Base-by-base conservation (phyloP, 2,329 filamentous ascomycete species). In the Microdochium paspali region DNA sequence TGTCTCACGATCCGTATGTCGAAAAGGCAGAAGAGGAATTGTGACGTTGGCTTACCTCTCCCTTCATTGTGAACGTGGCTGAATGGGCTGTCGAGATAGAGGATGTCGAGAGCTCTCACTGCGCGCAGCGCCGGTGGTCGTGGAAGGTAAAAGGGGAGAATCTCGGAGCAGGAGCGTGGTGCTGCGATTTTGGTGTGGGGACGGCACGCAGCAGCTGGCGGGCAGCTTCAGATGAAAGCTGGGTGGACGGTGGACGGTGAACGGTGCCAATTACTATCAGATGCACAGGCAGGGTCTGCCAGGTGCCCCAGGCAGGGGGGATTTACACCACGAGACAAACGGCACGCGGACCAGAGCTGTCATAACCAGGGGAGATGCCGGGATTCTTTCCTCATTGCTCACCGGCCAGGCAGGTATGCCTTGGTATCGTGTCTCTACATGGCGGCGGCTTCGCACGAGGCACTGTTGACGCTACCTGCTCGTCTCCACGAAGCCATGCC, bases 41-140 rank as follows among this genome's bases (percentile, higher is more conserved):
- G 20, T 23, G 23, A 25, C n/a, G n/a, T n/a, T 26, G 42, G 42
- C 42, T 44, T 44, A 44, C 42, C 42, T 44, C 42, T 24, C 42
- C 42, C 42, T 44, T 44, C 42, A 44, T 44, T 21, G 21, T 44
- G 42, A 21, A 15, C 10, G 15, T 20, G 12, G 35, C 23, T 4
- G 35, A 40, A 15, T 40, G 15, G 35, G 18, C 10, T 7, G 10
- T 18, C 18, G 15, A 21, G 35, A 20, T 40, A 18, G 18, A 18
- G 20, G 18, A 20, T 21, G 35, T n/a, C 35, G 12, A 40, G 35
- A 40, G 35, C 35, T 40, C 35, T 40, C 35, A 40, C 35, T 15
- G 35, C 35, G 35, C 35, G 35, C 35, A 40, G 35, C 35, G 35
- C 35, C 6, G 35, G 18, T 40, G 35, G 12, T 21, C 35, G 15